Evolutionary conservation across 352 stramenopile genomes (phyloP), one percentile per base, ranked within the genome.

Genomic region (Pythium oligandrum): DNA sequence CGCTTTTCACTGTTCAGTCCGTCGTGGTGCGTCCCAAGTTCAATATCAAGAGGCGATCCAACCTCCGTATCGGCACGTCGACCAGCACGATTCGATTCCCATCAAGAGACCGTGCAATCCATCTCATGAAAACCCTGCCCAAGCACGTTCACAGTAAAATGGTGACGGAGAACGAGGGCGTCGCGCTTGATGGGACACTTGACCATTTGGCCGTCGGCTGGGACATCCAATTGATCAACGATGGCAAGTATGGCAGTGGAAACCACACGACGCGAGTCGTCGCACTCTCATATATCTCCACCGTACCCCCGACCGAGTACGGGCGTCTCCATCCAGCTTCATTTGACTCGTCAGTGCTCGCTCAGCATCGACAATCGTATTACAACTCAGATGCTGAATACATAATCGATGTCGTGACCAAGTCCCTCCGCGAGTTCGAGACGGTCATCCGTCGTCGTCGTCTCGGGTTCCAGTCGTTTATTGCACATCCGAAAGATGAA

Each of bases 391-490:
- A 84, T 48, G 63, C 77, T 4, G 47, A 50, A 17, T 51, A 71
- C 42, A 64, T 84, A 9, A 59, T 86, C 61, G 51, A 66, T 9
- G 35, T 72, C 31, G 54, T 86, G 7, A 73, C 71, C 33, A 66
- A 81, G 57, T 85, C 70, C 33, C 56, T 88, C 32, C 44, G 50
- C 40, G 54, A 83, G 48, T 75, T 83, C n/a, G 75, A 86, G 45
- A 64, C 65, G 3, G 66, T 88, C 17, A 76, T 85, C 58, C 77
- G 77, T 6, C 74, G 77, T 34, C 70, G 74, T 4, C 70, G 77
- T 26, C 80, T 88, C 50, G 77, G 77, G 3, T 84, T 86, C 52
- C 77, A 88, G 67, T 66, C 68, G 7, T 87, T 86, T 54, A 59
- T 86, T 35, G 79, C 80, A 61, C 83, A 83, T 17, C 70, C 75